Percentiles rank a stretch among this genome's conserved stretches.
Evolutionary conservation across 2,329 filamentous ascomycete species (phyloP).

Genomic region (Exophiala oligosperma): DNA sequence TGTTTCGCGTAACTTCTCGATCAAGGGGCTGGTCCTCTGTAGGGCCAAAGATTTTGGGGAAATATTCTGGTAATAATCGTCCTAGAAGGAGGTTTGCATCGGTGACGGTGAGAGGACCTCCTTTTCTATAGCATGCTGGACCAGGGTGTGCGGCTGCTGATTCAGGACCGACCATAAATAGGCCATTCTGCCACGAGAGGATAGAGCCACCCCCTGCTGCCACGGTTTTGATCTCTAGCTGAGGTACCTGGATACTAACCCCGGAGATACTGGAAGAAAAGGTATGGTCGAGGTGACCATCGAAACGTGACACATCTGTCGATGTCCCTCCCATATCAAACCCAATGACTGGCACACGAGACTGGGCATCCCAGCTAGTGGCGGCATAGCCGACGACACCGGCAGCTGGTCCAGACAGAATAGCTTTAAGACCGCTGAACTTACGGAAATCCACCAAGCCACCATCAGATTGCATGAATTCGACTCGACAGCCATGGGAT

Average conservation of each 20-base stretch:
- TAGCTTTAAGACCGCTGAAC: constrained; percentile 77
- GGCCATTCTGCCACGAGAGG: constrained; percentile 78
- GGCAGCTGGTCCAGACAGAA: constrained; percentile 86
- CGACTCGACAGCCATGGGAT: constrained; percentile 73
- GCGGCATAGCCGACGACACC: constrained; percentile 65
- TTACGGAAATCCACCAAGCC: constrained; percentile 51
- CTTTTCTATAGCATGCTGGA: constrained; percentile 87
- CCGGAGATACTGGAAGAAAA: constrained; percentile 85
- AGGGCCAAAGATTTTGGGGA: constrained; percentile 87
- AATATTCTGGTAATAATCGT: constrained; percentile 68
- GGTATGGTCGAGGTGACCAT: constrained; percentile 78
- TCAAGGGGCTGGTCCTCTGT: constrained; percentile 70
- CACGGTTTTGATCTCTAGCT: constrained; percentile 85
- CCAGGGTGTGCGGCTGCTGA: constrained; percentile 87
- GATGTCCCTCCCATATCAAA: constrained; percentile 89
- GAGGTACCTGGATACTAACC: constrained; percentile 79
- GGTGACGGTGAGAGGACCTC: constrained; percentile 85
- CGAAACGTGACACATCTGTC: constrained; percentile 81
- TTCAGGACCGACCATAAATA: constrained; percentile 88
- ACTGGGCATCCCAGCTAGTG: constrained; percentile 54
- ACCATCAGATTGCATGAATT: constrained; percentile 92
- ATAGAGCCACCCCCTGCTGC: constrained; percentile 60
- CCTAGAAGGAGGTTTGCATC: constrained; percentile 87
- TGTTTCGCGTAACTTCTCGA: constrained; percentile 39
- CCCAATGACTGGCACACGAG: constrained; percentile 71